Evolutionary conservation across 2,329 filamentous ascomycete species (phyloP).

Genomic region (Leptoxyphium fumago): DNA sequence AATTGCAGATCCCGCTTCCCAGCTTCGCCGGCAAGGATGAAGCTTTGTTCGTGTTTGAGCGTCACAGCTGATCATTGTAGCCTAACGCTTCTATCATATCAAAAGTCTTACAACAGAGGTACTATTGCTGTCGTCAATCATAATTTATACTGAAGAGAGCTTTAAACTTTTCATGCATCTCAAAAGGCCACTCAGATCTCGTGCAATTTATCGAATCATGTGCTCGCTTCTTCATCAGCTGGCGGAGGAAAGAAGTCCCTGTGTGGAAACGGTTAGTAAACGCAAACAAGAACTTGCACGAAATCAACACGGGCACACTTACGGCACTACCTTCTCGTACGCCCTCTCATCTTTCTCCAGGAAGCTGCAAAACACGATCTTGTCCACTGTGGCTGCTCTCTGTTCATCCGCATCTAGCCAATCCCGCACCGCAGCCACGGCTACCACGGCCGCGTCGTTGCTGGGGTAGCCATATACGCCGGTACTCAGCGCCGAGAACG

Average conservation of each 20-base stretch:
- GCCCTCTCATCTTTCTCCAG: conserved; percentile 59
- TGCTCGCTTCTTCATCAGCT: background rate
- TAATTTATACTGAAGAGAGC: no score
- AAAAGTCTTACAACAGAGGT: no score
- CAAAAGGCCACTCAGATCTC: no score
- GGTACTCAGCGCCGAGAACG: conserved; percentile 75
- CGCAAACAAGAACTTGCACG: conserved; percentile 25
- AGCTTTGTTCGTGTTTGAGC: conserved; percentile 52
- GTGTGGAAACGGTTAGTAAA: conserved; percentile 8
- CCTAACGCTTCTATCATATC: no score
- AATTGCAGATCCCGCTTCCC: conserved; percentile 51
- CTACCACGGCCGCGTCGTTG: conserved; percentile 54
- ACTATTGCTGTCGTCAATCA: no score
- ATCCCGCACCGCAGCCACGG: conserved; percentile 44
- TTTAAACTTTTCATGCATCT: no score
- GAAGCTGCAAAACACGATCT: conserved; percentile 77
- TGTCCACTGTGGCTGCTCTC: conserved; percentile 40
- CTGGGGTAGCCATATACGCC: conserved; percentile 83
- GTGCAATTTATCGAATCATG: no score
- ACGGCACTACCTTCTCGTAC: conserved; percentile 63
- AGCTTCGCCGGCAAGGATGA: conserved; percentile 69
- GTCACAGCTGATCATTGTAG: background rate
- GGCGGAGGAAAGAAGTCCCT: conserved; percentile 21
- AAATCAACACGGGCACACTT: background rate
- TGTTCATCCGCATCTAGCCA: conserved; percentile 36